phyloP scores from a whole-genome alignment of 768 basidiomycete genomes.

The Trichaptum fuscoviolaceum region DNA sequence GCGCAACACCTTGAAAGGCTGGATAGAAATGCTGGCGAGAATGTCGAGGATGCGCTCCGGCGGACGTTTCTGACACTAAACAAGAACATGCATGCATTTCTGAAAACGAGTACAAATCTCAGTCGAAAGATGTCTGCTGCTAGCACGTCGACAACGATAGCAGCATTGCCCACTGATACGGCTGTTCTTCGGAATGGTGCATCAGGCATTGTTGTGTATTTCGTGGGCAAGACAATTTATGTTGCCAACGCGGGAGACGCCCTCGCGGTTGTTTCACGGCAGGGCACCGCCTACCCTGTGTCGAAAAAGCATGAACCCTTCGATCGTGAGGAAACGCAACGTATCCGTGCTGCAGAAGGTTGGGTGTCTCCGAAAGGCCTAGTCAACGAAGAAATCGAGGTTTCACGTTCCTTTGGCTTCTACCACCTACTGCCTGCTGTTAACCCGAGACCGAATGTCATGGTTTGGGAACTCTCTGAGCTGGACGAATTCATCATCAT shows the following conservation, averaged over 20 bases:
- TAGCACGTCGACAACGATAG: constrained; percentile 38
- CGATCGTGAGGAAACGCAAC: constrained; percentile 72
- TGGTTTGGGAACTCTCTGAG: constrained; percentile 61
- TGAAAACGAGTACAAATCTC: constrained; percentile 31
- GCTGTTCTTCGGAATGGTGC: constrained; percentile 67
- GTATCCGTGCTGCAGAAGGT: constrained; percentile 90
- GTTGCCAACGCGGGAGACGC: constrained; percentile 89
- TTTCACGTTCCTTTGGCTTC: constrained; percentile 92
- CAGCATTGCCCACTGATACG: constrained; percentile 33
- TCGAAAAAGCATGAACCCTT: constrained; percentile 88
- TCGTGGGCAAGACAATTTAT: constrained; percentile 72
- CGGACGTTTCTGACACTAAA: constrained; percentile 87
- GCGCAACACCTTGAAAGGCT: constrained; percentile 48
- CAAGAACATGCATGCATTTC: constrained; percentile 66
- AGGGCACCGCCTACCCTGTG: constrained; percentile 67
- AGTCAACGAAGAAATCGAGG: constrained; percentile 87
- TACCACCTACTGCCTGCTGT: constrained; percentile 86
- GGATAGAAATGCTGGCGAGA: constrained; percentile 38
- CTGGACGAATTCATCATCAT: constrained; percentile 96
- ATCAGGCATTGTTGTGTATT: constrained; percentile 82
- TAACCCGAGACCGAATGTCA: constrained; percentile 82
- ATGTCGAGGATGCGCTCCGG: constrained; percentile 70
- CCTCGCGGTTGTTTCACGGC: constrained; percentile 77
- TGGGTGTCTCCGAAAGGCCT: constrained; percentile 90
- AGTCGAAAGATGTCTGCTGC: constrained; percentile 70